Evolutionary conservation across 495 filamentous ascomycete species (phyloP), one percentile per base, ranked within the genome.

Genomic region (Friedmanniomyces endolithicus): DNA sequence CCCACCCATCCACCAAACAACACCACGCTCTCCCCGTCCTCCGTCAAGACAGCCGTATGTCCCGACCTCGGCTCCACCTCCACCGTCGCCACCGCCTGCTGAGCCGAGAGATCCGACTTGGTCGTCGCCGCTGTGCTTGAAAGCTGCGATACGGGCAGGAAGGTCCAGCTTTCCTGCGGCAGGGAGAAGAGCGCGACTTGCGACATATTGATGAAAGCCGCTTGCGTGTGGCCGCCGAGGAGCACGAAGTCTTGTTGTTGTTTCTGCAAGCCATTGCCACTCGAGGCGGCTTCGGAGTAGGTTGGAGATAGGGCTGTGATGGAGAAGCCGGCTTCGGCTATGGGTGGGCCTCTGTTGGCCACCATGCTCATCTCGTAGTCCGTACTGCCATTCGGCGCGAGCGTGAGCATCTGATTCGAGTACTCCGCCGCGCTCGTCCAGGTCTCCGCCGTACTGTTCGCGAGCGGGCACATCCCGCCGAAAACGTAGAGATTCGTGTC

Each of bases 1-100:
- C 90, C 90, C 12, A 94, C 86, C 90, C 90, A 97, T 9, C 90
- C 90, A 14, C 90, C 90, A 61, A 87, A 78, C 3, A 97, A 71
- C 44, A 94, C 71, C 11, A 95, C 69, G 47, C 75, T 78, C 29
- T 67, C 79, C 1, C 89, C 88, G 67, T 95, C 88, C 37, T 80
- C 74, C 2, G 81, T 86, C 7, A 94, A 69, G 6, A 94, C 77
- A 11, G 90, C 80, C 0, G 85, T 87, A 60, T 97, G 90, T 1
- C 90, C 90, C 2, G 88, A 94, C 53, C 90, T 71, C 22, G 87
- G 85, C 49, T 92, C 87, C 14, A 94, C 67, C 11, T 58, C 50
- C 1, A 54, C 40, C 6, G 48, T 33, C 45, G 53, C 50, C 49
- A 69, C 39, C 45, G 53, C 50, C 49, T 70, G 67, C 29, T 75